A percentile compares a stretch with the other conserved stretches of the same genome.
These are phyloP conservation scores for Mycena polygramma DNA, from an alignment of 768 basidiomycete species.

Conservation along the genomic window DNA sequence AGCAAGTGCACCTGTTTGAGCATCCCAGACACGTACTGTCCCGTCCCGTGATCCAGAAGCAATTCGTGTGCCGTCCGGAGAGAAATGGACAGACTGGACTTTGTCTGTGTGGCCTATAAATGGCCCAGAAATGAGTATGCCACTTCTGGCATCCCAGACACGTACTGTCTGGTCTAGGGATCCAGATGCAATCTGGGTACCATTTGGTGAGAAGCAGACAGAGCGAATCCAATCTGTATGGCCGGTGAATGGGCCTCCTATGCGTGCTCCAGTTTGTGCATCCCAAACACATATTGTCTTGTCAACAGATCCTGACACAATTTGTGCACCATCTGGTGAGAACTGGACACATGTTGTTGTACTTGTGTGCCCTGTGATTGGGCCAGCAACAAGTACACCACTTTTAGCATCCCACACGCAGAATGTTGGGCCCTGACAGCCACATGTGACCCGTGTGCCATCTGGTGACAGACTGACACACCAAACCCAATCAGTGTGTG, in stretches of 20 bases:
- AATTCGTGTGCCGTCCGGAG: not conserved
- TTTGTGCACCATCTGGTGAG: conserved; percentile 19
- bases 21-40: conserved; percentile 4
- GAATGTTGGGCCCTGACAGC: not conserved
- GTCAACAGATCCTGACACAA: conserved; percentile 9
- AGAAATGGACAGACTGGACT: not conserved
- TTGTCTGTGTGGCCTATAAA: not conserved
- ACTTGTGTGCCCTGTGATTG: conserved; percentile 1
- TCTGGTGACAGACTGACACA: conserved; percentile 11
- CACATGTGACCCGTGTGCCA: conserved; percentile 4
- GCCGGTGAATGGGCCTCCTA: conserved; percentile 19
- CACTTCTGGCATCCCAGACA: conserved; percentile 1
- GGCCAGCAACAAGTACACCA: not conserved
- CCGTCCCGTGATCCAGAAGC: not conserved
- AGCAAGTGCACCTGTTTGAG: not conserved
- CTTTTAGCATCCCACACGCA: not conserved
- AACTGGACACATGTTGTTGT: not conserved
- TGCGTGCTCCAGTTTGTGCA: not conserved
- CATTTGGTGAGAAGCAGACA: conserved; percentile 11
- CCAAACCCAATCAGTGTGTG: not conserved
- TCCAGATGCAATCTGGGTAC: not conserved
- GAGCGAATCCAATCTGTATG: conserved; percentile 24
- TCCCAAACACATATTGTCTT: conserved; percentile 15
- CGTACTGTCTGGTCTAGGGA: not conserved
- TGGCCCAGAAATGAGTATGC: not conserved